A percentile compares a stretch with the other conserved stretches of the same genome.
phyloP scores from a whole-genome alignment of 805 yeast genomes.

The Candida schatavii region DNA sequence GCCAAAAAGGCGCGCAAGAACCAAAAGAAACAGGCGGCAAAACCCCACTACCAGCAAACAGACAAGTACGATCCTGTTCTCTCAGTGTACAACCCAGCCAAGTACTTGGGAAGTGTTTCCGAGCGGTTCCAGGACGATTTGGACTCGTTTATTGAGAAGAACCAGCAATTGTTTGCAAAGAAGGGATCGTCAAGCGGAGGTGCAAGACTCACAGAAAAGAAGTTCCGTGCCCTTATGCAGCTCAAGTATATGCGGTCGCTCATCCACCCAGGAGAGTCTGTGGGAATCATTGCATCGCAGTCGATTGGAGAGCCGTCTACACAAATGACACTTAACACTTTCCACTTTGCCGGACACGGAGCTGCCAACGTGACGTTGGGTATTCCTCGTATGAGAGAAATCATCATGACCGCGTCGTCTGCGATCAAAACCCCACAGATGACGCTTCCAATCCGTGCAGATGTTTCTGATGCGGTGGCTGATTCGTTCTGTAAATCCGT shows the following conservation, averaged over 20 bases:
- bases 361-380: conserved; percentile 99
- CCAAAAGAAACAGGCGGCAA: conserved; percentile 56
- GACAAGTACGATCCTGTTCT: conserved; percentile 84
- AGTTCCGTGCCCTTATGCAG: conserved; percentile 95
- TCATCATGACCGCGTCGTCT: conserved; percentile 98
- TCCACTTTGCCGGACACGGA: conserved; percentile 99
- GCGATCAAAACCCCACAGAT: conserved; percentile 97
- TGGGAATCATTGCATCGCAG: conserved; percentile 97
- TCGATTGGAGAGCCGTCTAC: conserved; percentile 99
- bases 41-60: conserved; percentile 62
- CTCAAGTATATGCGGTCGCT: conserved; percentile 95
- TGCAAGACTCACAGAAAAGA: conserved; percentile 65
- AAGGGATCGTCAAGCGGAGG: conserved; percentile 43
- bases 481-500: conserved; percentile 91
- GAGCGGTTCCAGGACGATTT: conserved; percentile 82
- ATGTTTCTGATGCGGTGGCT: conserved; percentile 82
- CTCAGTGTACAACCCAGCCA: conserved; percentile 82
- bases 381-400: conserved; percentile 99
- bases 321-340: conserved; percentile 95
- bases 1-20: conserved; percentile 78
- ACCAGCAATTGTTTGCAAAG: conserved; percentile 57
- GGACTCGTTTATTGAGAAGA: conserved; percentile 61
- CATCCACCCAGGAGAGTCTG: conserved; percentile 95
- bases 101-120: conserved; percentile 88
- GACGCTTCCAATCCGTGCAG: conserved; percentile 81